These are phyloP conservation scores for Chlorophyllum brunneum DNA, from an alignment of 768 basidiomycete genomes.

Conservation along the genomic window DNA sequence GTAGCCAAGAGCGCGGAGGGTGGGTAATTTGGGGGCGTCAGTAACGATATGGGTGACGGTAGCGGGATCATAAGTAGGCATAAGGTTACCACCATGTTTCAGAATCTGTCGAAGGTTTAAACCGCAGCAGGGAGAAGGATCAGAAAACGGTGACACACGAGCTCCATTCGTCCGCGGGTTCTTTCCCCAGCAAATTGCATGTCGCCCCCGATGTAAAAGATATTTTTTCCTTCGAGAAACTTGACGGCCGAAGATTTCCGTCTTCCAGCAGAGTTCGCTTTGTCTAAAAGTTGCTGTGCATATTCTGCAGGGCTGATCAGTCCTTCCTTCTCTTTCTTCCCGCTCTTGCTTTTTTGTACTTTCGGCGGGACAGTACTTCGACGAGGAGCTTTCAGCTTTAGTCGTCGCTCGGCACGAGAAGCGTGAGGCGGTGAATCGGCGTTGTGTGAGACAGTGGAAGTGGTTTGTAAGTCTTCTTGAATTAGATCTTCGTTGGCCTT, in stretches of 20 bases:
- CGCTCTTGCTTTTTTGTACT: conserved; percentile 17
- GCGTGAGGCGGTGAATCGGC: neutral
- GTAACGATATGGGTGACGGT: conserved; percentile 68
- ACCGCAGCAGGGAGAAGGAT: conserved; percentile 1
- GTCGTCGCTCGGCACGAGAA: conserved; percentile 17
- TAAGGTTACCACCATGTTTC: conserved; percentile 56
- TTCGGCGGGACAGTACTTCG: conserved; percentile 5
- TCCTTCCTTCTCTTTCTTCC: conserved; percentile 35
- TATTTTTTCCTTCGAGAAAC: conserved; percentile 49
- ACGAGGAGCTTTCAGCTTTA: neutral
- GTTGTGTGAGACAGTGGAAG: neutral
- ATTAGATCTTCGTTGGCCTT: conserved; percentile 20
- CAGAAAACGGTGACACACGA: conserved; percentile 41
- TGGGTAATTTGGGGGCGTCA: conserved; percentile 28
- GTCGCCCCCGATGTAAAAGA: conserved; percentile 61
- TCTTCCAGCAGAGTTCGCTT: conserved; percentile 13
- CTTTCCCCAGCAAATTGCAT: conserved; percentile 43
- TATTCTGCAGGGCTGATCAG: conserved; percentile 49
- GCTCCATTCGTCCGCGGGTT: conserved; percentile 56
- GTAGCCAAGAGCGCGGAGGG: conserved; percentile 43
- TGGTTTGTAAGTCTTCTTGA: conserved; percentile 22
- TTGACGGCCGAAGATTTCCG: conserved; percentile 16
- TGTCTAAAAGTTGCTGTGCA: conserved; percentile 41
- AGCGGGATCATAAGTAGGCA: conserved; percentile 52
- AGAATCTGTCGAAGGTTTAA: conserved; percentile 44